Conservation (phyloP, 2,329 filamentous ascomycete species). For the Aspergillus pseudoviridinutans region DNA sequence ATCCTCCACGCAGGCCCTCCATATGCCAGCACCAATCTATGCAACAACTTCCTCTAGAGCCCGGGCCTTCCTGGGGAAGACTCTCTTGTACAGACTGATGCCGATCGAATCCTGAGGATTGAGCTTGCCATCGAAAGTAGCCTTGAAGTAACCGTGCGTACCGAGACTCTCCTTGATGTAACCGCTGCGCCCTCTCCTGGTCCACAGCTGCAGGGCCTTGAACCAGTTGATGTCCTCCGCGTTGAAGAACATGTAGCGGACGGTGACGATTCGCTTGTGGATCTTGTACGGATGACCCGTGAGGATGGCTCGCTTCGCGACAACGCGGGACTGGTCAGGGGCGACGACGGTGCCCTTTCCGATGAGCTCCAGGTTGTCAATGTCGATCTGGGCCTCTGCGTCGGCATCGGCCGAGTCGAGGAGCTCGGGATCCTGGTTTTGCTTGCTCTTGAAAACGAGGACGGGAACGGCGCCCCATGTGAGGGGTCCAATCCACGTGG, state of each 20-base stretch:
- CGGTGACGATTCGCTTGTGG: slow-evolving; percentile 93
- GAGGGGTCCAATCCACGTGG: slow-evolving; percentile 82
- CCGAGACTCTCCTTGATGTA: slow-evolving; percentile 92
- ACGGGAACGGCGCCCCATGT: slow-evolving; percentile 91
- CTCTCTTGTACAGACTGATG: slow-evolving; percentile 81
- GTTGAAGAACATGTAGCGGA: slow-evolving; percentile 99
- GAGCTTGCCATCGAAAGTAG: slow-evolving; percentile 91
- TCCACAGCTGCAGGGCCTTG: slow-evolving; percentile 94
- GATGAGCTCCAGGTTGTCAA: slow-evolving; percentile 63
- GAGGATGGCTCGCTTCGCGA: slow-evolving; percentile 90
- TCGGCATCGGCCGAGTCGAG: slow-evolving; percentile 44
- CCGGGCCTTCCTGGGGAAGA: slow-evolving; percentile 70
- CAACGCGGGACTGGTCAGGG: slow-evolving; percentile 68
- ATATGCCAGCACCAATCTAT: slow-evolving; percentile 1
- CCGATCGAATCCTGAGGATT: slow-evolving; percentile 94
- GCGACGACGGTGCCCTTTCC: slow-evolving; percentile 84
- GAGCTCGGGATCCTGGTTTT: slow-evolving; percentile 34
- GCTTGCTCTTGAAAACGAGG: slow-evolving; percentile 70
- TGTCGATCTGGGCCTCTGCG: slow-evolving; percentile 28
- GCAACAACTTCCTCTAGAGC: slow-evolving; percentile 38
- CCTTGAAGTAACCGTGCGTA: slow-evolving; percentile 99
- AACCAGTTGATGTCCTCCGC: slow-evolving; percentile 94
- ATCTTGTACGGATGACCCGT: slow-evolving; percentile 98
- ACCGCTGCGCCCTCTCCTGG: slow-evolving; percentile 78
- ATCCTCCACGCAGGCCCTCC: slow-evolving; percentile 1